Conservation (phyloP, 805 yeast genomes). For the Peterozyma toletana region DNA sequence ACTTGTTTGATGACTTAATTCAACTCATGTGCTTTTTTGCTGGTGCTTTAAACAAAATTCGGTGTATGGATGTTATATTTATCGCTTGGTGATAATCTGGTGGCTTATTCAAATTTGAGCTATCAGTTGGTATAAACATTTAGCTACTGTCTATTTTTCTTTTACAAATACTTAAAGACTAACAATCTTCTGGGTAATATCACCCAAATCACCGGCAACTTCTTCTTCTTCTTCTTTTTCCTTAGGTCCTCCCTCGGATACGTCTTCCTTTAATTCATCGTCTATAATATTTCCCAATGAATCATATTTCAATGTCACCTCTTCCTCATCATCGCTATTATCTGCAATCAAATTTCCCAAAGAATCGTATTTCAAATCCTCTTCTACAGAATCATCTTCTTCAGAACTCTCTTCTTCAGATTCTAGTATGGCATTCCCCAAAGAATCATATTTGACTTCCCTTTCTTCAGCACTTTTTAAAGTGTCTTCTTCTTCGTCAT, state of each 20-base stretch:
- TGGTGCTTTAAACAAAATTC: too few species aligned
- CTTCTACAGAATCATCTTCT: constrained; percentile 13
- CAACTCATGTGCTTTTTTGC: too few species aligned
- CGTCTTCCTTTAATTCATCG: constrained; percentile 14
- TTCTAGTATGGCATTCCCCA: constrained; percentile 12
- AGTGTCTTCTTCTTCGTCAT: constrained; percentile 15
- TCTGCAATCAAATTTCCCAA: constrained; percentile 12
- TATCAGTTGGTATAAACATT: too few species aligned
- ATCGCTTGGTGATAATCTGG: too few species aligned
- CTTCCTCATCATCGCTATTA: constrained; percentile 19
- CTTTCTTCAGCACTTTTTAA: background rate
- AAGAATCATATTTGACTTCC: constrained; percentile 34
- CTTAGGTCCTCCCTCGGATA: constrained; percentile 16
- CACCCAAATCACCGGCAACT: too few species aligned
- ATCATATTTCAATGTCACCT: constrained; percentile 34
- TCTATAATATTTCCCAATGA: constrained; percentile 12
- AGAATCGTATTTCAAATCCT: constrained; percentile 12
- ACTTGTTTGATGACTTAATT: too few species aligned
- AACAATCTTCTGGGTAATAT: too few species aligned
- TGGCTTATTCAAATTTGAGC: too few species aligned
- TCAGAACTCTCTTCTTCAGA: constrained; percentile 13
- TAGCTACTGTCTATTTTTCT: too few species aligned
- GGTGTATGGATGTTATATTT: too few species aligned
- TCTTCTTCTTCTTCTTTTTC: constrained; percentile 14
- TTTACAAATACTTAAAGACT: too few species aligned